Base-by-base conservation (phyloP, 768 basidiomycete species). In the Suillus subaureus region DNA sequence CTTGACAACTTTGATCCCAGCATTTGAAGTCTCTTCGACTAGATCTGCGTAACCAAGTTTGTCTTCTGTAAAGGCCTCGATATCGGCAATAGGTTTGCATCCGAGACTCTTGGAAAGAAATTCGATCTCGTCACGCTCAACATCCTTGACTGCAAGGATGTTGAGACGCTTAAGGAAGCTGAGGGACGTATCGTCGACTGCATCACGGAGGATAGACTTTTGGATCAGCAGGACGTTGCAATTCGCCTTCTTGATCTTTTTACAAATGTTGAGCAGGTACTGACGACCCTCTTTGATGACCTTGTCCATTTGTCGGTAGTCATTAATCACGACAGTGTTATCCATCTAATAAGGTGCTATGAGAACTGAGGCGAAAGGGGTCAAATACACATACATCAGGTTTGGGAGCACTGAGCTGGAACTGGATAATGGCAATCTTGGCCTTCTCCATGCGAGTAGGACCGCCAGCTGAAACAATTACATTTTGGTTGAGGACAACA, bases 301-400 rank as follows among this genome's bases (percentile, higher is more conserved):
- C 78, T 98, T 97, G 85, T 99, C 97, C 97, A 99, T 99, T 77
- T 98, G 97, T 21, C 97, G 91, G 81, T 99, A 99, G 79, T 99
- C 97, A 69, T 97, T 99, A 71, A 99, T 98, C 61, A 99, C 92
- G 52, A 99, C 96, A 6, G 97, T 98, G 82, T 99, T 99, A 79
- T 99, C 97, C 97, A 99, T 99, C 96, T 98, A 70, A 12, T 28
- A 23, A 49, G 66, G 39, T 58, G 23, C 39, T 23, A 67, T 33
- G 26, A 42, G 13, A 61, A 37, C 63, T 26, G 15, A 62, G 26
- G n/a, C 7, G 54, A 35, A 43, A 49, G 21, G 40, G 39, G 3
- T 11, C 31, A 56, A 21, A 28, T 11, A 49, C 11, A 79, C 92
- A 67, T 76, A 97, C 96, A 73, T 99, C 97, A 3, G 97, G 97